A percentile compares a stretch with the other conserved stretches of the same genome.
phyloP scores from a whole-genome alignment of 2,329 filamentous ascomycete genomes.

The Aspergillus quadrilineatus region DNA sequence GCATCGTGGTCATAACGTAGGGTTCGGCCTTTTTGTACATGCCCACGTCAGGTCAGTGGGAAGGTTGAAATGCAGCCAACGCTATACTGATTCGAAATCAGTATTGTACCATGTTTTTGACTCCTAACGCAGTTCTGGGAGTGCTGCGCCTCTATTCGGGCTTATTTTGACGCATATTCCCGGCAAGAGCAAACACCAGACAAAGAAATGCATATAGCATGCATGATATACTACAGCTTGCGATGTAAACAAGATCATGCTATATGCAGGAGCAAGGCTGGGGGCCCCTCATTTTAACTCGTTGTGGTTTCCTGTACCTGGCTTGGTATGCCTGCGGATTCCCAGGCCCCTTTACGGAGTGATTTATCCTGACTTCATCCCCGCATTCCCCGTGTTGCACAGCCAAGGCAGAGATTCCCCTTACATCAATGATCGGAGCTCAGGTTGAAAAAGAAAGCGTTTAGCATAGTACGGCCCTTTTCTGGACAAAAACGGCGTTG shows the following conservation, averaged over 20 bases:
- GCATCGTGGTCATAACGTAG: no score
- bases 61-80: no score
- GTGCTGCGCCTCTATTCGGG: no score
- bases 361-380: not conserved
- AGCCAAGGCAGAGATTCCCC: not conserved
- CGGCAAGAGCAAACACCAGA: not conserved
- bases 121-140: no score
- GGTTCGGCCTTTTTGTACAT: no score
- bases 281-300: not conserved
- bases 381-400: slow-evolving; percentile 9
- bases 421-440: not conserved
- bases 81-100: no score
- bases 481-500: not conserved
- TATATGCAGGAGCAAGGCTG: not conserved
- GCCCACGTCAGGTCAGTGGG: no score
- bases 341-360: slow-evolving; percentile 13
- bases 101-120: no score
- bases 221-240: not conserved
- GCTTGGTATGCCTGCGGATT: not conserved
- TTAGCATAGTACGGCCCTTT: not conserved
- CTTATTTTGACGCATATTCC: no score
- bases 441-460: not conserved
- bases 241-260: not conserved
- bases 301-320: not conserved
- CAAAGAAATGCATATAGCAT: not conserved